Conservation (phyloP, 1,284 basidiomycete genomes). For the Peniophora sp. region DNA sequence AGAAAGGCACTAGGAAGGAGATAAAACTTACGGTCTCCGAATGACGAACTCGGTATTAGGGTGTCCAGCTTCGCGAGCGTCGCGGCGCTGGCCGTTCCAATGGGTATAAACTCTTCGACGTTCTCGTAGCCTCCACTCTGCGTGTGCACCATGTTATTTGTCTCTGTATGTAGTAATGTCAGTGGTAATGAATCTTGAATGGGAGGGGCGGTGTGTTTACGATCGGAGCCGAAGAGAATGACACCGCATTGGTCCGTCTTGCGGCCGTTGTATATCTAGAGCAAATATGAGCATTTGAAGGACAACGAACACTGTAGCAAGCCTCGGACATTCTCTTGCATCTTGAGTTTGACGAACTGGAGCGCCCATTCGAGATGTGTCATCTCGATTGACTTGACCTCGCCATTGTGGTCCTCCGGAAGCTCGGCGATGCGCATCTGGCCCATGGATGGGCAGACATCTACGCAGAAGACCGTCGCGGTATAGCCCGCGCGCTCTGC, state of each 20-base stretch:
- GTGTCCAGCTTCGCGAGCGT: slow-evolving; percentile 70
- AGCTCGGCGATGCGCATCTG: slow-evolving; percentile 49
- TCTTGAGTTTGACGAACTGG: slow-evolving; percentile 81
- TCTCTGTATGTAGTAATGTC: too few relatives aligned
- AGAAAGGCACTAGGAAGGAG: too few relatives aligned
- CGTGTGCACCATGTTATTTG: slow-evolving; percentile 68
- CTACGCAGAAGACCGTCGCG: slow-evolving; percentile 81
- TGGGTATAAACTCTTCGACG: slow-evolving; percentile 72
- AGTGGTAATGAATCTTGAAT: too few relatives aligned
- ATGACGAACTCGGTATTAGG: slow-evolving; percentile 51
- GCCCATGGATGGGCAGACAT: slow-evolving; percentile 83
- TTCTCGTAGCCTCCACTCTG: slow-evolving; percentile 63
- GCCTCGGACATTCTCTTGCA: slow-evolving; percentile 73
- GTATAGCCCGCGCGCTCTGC: slow-evolving; percentile 75
- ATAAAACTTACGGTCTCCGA: slow-evolving; percentile 69
- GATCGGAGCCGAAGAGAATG: slow-evolving; percentile 75
- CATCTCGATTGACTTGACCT: slow-evolving; percentile 46
- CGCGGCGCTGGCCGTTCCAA: slow-evolving; percentile 67
- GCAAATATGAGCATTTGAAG: slow-evolving; percentile 1
- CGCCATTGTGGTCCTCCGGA: slow-evolving; percentile 43
- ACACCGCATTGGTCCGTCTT: slow-evolving; percentile 92
- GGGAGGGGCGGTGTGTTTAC: slow-evolving; percentile 38
- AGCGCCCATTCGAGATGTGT: slow-evolving; percentile 77
- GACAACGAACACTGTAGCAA: background rate
- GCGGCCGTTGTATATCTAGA: slow-evolving; percentile 77